Base-by-base conservation (phyloP, 495 filamentous ascomycete genomes). In the Beverwykella pulmonaria region DNA sequence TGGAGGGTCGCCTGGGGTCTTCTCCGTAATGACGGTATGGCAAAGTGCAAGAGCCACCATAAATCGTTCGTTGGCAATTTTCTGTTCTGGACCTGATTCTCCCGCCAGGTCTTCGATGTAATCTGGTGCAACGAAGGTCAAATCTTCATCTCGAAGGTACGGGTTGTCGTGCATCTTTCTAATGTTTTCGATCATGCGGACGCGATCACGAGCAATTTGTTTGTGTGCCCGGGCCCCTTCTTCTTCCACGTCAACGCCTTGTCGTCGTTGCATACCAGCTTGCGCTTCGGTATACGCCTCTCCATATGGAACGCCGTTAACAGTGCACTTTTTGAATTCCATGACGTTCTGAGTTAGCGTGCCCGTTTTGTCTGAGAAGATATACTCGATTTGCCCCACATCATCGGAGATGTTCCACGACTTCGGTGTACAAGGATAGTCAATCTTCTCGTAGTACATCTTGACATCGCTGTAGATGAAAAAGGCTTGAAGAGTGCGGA, bases 321-420 rank as follows among this genome's bases (percentile, higher is more conserved):
- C 87, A 19, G 91, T 95, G 63, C 87, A 90, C 74, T 99, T 99
- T 77, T 97, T 98, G 85, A 97, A 99, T 78, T 99, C 95, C 95
- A 99, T 99, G 54, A 98, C 92, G 74, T 99, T 99, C 73, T 99
- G 95, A 6, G 95, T 99, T 69, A 99, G 79, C 4, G 95, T 99
- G 36, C 95, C 95, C 1, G 95, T 99, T 78, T 99, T 99, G 80
- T 99, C 95, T 0, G 95, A 98, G 80, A 99, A 99, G 67, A 99
- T 96, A 78, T 98, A 99, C 76, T 99, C 95, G 63, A 99, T 97
- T 78, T 99, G 95, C 10, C 95, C 95, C 32, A 99, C 83, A 70
- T 99, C 95, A 71, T 99, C 95, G 1, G 92, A 97, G 61, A 99
- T 97, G 76, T 98, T 99, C 95, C 95, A 99, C 1, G 94, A 92